Evolutionary conservation across 2,329 filamentous ascomycete species (phyloP), one percentile per base, ranked within the genome.

Genomic region (Rutstroemia sp.): DNA sequence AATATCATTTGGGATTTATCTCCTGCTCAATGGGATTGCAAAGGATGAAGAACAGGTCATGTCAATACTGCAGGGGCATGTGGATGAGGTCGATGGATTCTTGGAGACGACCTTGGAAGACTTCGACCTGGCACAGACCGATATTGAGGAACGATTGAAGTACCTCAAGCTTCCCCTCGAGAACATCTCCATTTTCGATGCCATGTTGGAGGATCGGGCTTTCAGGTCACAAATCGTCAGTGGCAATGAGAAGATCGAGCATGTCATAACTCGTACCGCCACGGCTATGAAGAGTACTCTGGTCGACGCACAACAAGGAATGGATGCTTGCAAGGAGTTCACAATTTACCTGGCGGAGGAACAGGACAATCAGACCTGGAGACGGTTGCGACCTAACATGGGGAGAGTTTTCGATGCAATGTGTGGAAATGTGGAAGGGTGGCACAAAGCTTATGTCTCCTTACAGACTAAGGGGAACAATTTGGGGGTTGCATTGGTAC

Each of bases 51-150:
- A 84, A 37, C 89, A 95, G 69, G 92, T 96, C 12, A 86, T 96
- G 61, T 85, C 80, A 62, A 97, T 97, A 53, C 77, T 97, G 56
- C 90, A 96, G 68, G 85, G 83, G 14, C 92, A 97, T 71, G 94
- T 97, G 59, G 89, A 96, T 67, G 92, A 97, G 71, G 83, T 97
- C 30, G 94, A 97, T 71, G 86, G 87, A 65, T 96, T 96, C 67
- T 76, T 97, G 37, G 90, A 95, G 70, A 83, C 88, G 18, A 88
- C 90, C 0, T 82, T 90, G 45, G 91, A 95, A 65, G 92, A 96
- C 69, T 84, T 96, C 52, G 81, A 87, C 47, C 76, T 91, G 52
- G 90, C 91, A 4, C 81, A 85, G 46, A 77, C 83, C 59, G 94
- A 97, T 69, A 84, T 97, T 61, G 80, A 82, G 55, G 87, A 90